Base-by-base conservation (phyloP, 768 basidiomycete genomes). In the Lactifluus subvellereus region DNA sequence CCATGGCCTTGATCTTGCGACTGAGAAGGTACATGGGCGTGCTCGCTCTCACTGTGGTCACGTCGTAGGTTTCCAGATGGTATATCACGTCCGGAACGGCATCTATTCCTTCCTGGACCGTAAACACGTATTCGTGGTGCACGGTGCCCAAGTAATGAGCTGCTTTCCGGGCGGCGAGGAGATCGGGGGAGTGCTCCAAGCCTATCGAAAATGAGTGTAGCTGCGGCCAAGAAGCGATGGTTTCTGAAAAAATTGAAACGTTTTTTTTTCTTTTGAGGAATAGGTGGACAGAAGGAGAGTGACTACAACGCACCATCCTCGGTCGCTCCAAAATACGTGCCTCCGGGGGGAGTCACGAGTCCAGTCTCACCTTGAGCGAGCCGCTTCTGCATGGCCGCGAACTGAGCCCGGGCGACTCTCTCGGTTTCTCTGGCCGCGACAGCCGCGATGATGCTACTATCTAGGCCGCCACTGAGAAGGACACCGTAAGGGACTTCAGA, bases 1-100 rank as follows among this genome's bases (percentile, higher is more conserved):
- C 97, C 91, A 94, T 98, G 4, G 97, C 96, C 78, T 98, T 99
- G 79, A 99, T 95, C 78, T 99, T 98, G 54, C 97, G 84, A 72
- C 90, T 93, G 63, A 99, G 84, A 33, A 99, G 86, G 76, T 98
- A 98, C 97, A 99, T 99, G 3, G 97, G 97, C 4, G 95, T 98
- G 70, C 90, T 93, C 9, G 97, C 97, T 53, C 97, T 88, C 54
- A 98, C 92, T 43, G 97, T 99, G 33, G 97, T 99, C 61, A 99
- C 97, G 74, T 99, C 97, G 75, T 93, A 98, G 2, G 97, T 98
- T 77, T 99, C 97, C 40, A 99, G 85, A 72, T 98, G 96, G 75
- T 98, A 88, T 67, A 99, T 97, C 63, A 98, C 96, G 61, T 99
- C 97, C 4, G 92, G 91, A 57, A 99, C 86, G 2, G 97, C 97